Base-by-base conservation (phyloP, 2,329 filamentous ascomycete genomes). In the Fusarium sp. region DNA sequence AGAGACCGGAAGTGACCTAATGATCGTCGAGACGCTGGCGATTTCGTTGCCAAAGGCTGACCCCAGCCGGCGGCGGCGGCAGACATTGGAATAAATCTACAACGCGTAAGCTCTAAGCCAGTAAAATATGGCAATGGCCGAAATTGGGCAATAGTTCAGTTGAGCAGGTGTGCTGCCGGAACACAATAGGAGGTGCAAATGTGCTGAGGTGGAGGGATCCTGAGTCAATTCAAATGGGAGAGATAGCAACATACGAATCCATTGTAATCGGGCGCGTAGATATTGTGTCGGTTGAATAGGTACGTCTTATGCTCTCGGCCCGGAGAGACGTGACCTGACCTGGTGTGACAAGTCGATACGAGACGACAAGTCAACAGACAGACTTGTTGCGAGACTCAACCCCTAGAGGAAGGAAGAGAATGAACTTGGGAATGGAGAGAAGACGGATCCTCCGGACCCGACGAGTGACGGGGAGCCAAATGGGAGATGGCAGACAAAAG, bases 1-100 rank as follows among this genome's bases (percentile, higher is more conserved):
- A 87, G 80, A 44, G 86, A 86, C 66, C 86, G 82, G 60, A 87
- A 79, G 73, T 88, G 86, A 61, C 84, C 83, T 50, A 85, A 78
- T 50, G 83, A 80, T 69, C 76, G 77, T 43, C 74, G 71, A 22
- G 79, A 71, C 15, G 77, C 70, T 51, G 75, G 51, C 25, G 71
- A 54, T 25, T 70, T 73, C 22, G 75, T 63, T 18, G 74, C 71
- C 30, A 78, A 74, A 66, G 79, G 83, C 77, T 85, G 84, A 71
- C 85, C 81, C 84, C 85, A 88, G 78, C 84, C 83, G 71, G 84
- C 81, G 66, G 87, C 82, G 69, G 71, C 68, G 67, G 87, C 83
- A 70, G 74, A 74, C 74, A 76, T 76, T 59, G 74, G 59, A 63
- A 88, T 84, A 77, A 89, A 85, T 79, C 86, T 89, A 67, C 29